Conservation (phyloP, 2,329 filamentous ascomycete species). For the Talaromyces verruculosus region DNA sequence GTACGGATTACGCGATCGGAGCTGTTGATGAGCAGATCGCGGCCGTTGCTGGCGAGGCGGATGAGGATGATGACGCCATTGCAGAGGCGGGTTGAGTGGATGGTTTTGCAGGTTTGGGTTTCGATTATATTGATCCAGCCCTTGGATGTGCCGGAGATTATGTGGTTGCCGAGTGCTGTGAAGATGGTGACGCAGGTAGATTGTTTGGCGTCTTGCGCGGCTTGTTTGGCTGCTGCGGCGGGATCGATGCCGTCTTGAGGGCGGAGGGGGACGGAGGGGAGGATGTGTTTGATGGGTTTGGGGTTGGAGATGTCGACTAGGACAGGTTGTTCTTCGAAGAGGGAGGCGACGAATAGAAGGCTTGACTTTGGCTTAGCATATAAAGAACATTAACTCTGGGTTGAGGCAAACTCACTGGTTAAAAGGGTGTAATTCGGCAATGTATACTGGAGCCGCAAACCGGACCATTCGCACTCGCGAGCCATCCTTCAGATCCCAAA, state of each 20-base stretch:
- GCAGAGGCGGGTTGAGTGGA: slow-evolving; percentile 87
- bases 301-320: slow-evolving; percentile 76
- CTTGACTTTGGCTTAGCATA: slow-evolving; percentile 45
- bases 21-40: slow-evolving; percentile 86
- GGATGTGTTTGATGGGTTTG: slow-evolving; percentile 69
- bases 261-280: slow-evolving; percentile 80
- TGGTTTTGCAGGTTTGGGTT: slow-evolving; percentile 72
- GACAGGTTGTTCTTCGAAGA: slow-evolving; percentile 90
- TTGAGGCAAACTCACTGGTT: slow-evolving; percentile 64
- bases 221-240: slow-evolving; percentile 72
- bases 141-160: slow-evolving; percentile 90
- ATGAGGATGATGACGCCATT: slow-evolving; percentile 85
- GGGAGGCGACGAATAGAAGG: slow-evolving; percentile 80
- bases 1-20: slow-evolving; percentile 94
- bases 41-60: slow-evolving; percentile 78
- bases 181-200: slow-evolving; percentile 92
- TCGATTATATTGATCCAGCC: slow-evolving; percentile 96
- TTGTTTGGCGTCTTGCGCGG: slow-evolving; percentile 88
- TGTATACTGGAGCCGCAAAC: slow-evolving; percentile 91
- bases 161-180: slow-evolving; percentile 79
- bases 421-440: slow-evolving; percentile 88
- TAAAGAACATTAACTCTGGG: background rate
- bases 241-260: slow-evolving; percentile 64
- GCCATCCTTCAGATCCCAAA: slow-evolving; percentile 85
- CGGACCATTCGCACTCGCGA: slow-evolving; percentile 76